These are phyloP conservation scores for Gaeumannomyces tritici DNA, from an alignment of 2,329 filamentous ascomycete species.

Conservation along the genomic window DNA sequence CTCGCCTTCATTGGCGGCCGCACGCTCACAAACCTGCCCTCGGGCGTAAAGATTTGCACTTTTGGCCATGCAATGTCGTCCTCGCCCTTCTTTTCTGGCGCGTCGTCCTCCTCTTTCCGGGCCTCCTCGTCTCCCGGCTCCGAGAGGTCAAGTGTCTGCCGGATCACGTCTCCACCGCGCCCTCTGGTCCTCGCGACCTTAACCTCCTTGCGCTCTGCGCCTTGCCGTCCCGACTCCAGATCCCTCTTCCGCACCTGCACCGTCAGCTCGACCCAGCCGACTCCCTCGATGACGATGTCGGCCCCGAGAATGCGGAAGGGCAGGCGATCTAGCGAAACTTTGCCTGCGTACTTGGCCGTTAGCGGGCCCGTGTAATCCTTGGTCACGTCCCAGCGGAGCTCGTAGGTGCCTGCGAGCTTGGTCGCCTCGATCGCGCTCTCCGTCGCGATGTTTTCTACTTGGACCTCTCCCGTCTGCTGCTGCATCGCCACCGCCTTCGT, in stretches of 20 bases:
- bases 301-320: slow-evolving; percentile 72
- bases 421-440: slow-evolving; percentile 49
- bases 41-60: slow-evolving; percentile 77
- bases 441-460: slow-evolving; percentile 53
- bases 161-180: slow-evolving; percentile 3
- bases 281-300: slow-evolving; percentile 84
- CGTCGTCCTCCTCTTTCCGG: slow-evolving; percentile 19
- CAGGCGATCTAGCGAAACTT: slow-evolving; percentile 55
- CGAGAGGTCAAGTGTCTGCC: slow-evolving; percentile 19
- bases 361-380: slow-evolving; percentile 65
- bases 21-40: slow-evolving; percentile 67
- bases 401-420: slow-evolving; percentile 63
- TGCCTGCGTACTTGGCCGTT: slow-evolving; percentile 52
- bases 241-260: slow-evolving; percentile 64
- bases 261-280: slow-evolving; percentile 85
- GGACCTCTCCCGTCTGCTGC: slow-evolving; percentile 47
- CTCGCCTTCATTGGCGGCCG: slow-evolving; percentile 58
- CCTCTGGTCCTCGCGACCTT: slow-evolving; percentile 4
- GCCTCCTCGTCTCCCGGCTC: slow-evolving; percentile 8
- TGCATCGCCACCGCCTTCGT: slow-evolving; percentile 73
- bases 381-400: slow-evolving; percentile 75
- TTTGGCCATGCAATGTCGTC: slow-evolving; percentile 41
- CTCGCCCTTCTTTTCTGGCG: background rate
- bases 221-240: slow-evolving; percentile 21
- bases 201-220: slow-evolving; percentile 9